Percentiles rank a stretch among this genome's conserved stretches.
These are phyloP conservation scores for Ophiostoma montium DNA, from an alignment of 2,329 filamentous ascomycete genomes.

Conservation along the genomic window DNA sequence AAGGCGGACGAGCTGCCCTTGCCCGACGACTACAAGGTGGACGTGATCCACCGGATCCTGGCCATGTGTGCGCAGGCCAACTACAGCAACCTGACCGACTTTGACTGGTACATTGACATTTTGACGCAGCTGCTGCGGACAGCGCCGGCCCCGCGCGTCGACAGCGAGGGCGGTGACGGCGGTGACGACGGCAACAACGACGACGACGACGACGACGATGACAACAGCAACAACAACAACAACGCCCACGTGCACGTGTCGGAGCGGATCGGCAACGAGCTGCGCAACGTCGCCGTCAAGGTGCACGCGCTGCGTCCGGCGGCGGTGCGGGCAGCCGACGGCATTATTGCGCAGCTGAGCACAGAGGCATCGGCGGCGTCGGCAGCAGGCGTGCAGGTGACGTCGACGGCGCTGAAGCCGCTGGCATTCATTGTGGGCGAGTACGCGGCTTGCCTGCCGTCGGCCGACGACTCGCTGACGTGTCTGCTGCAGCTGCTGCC, in stretches of 20 bases:
- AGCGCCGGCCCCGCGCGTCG: conserved; percentile 35
- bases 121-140: conserved; percentile 72
- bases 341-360: conserved; percentile 49
- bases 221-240: conserved; percentile 9
- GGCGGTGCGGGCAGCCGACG: conserved; percentile 70
- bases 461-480: conserved; percentile 58
- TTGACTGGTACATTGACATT: conserved; percentile 94
- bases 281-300: conserved; percentile 83
- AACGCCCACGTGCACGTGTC: conserved; percentile 42
- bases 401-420: conserved; percentile 55
- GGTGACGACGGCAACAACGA: conserved; percentile 22
- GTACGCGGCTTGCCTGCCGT: conserved; percentile 58
- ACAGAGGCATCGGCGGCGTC: conserved; percentile 31
- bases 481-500: conserved; percentile 56
- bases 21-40: conserved; percentile 72
- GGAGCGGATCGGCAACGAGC: conserved; percentile 64
- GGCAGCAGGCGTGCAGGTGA: conserved; percentile 35
- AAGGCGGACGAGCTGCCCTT: conserved; percentile 41
- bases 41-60: conserved; percentile 70
- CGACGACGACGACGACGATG: conserved; percentile 23
- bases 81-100: conserved; percentile 74
- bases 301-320: conserved; percentile 70
- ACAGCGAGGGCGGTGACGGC: conserved; percentile 26
- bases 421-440: conserved; percentile 82
- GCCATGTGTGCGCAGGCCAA: conserved; percentile 84